phyloP scores from a whole-genome alignment of 371 early-diverging fungal species.

The Blastocladiella emersonii region DNA sequence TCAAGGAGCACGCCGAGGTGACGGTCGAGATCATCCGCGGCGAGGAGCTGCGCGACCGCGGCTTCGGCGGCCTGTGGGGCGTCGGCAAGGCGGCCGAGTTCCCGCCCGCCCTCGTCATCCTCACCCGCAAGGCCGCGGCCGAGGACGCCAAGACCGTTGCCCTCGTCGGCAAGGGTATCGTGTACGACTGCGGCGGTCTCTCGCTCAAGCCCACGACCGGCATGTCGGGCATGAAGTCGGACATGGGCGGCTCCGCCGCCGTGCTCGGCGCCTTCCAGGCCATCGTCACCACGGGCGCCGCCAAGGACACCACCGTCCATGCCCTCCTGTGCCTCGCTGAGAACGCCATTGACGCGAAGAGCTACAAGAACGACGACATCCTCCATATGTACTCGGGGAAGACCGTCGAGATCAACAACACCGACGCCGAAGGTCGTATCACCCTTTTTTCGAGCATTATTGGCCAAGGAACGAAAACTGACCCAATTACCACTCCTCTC shows the following conservation, averaged over 20 bases:
- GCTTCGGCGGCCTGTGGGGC: constrained; percentile 23
- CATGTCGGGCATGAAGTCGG: constrained; percentile 22
- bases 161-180: constrained; percentile 37
- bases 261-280: constrained; percentile 24
- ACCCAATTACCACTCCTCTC: constrained; percentile 2
- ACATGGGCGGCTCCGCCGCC: constrained; percentile 34
- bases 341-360: constrained; percentile 20
- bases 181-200: constrained; percentile 35
- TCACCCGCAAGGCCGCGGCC: constrained; percentile 14
- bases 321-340: constrained; percentile 31
- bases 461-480: too few species aligned
- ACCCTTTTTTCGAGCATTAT: background rate
- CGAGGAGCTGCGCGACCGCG: constrained; percentile 19
- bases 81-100: constrained; percentile 27
- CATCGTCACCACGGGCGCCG: constrained; percentile 10
- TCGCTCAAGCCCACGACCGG: constrained; percentile 20
- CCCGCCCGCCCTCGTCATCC: constrained; percentile 25
- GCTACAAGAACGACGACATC: constrained; percentile 25
- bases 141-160: constrained; percentile 19
- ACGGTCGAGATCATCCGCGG: constrained; percentile 22
- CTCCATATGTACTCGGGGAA: constrained; percentile 23
- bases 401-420: constrained; percentile 39
- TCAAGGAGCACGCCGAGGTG: constrained; percentile 12
- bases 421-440: constrained; percentile 7
- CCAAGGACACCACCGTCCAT: constrained; percentile 11